Evolutionary conservation across 1,284 basidiomycete species (phyloP).

Genomic region (Cryptococcus wingfieldii): DNA sequence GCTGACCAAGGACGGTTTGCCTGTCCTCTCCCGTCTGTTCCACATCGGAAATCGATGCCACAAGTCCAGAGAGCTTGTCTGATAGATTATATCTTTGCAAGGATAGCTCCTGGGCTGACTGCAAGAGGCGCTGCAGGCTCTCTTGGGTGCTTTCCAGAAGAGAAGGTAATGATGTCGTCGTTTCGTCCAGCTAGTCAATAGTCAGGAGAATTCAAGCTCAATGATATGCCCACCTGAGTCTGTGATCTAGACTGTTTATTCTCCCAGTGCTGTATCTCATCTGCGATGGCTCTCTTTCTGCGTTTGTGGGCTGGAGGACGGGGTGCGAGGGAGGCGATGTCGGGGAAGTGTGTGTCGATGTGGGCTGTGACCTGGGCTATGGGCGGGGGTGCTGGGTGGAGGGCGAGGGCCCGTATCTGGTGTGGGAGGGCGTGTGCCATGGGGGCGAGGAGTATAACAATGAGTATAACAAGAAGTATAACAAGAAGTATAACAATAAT

Average conservation of each 20-base stretch:
- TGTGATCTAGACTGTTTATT: slow-evolving; percentile 17
- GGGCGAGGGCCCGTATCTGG: slow-evolving; percentile 17
- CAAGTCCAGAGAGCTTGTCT: slow-evolving; percentile 37
- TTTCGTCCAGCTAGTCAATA: slow-evolving; percentile 22
- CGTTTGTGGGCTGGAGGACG: slow-evolving; percentile 9
- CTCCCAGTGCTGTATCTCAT: slow-evolving; percentile 40
- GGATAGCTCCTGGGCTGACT: slow-evolving; percentile 66
- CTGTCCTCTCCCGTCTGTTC: slow-evolving; percentile 7
- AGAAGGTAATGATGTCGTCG: slow-evolving; percentile 25
- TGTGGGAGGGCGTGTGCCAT: neutral
- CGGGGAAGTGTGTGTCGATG: slow-evolving; percentile 31
- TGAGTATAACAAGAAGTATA: no score
- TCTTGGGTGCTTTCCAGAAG: slow-evolving; percentile 28
- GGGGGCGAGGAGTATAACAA: no score
- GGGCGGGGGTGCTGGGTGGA: slow-evolving; percentile 3
- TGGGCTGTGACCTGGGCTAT: slow-evolving; percentile 22
- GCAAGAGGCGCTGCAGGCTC: slow-evolving; percentile 45
- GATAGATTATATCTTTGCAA: slow-evolving; percentile 62
- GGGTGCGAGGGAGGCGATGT: slow-evolving; percentile 25
- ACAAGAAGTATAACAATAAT: no score
- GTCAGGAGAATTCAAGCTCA: neutral
- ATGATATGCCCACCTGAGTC: slow-evolving; percentile 18
- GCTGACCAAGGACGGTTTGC: slow-evolving; percentile 47
- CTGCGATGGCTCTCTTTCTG: slow-evolving; percentile 19
- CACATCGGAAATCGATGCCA: slow-evolving; percentile 25